Percentiles rank a stretch among this genome's conserved stretches.
phyloP scores from a whole-genome alignment of 2,329 filamentous ascomycete genomes.

The Ophiostoma ips region DNA sequence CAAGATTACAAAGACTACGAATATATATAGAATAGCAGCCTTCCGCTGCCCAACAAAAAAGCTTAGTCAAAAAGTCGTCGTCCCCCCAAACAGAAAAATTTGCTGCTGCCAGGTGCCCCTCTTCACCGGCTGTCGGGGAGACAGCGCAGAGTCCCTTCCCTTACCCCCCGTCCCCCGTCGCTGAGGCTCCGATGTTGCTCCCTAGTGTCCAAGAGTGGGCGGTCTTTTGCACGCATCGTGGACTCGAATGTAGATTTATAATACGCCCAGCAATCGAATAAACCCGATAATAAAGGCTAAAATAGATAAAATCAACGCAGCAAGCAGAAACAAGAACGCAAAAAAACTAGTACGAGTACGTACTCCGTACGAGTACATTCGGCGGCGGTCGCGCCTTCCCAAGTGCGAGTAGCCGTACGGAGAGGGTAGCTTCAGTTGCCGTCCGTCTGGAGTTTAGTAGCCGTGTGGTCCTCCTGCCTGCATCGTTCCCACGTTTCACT shows the following conservation, averaged over 20 bases:
- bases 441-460: not conserved
- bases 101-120: not conserved
- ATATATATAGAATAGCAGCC: too few species aligned
- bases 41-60: too few species aligned
- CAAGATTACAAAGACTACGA: too few species aligned
- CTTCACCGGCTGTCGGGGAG: too few species aligned
- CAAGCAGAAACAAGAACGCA: not conserved
- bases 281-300: not conserved
- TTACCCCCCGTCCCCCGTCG: not conserved
- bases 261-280: too few species aligned
- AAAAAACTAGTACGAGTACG: too few species aligned
- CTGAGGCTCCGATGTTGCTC: constrained; percentile 8
- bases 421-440: not conserved
- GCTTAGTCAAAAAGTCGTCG: too few species aligned
- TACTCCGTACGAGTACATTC: too few species aligned
- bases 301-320: not conserved
- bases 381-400: not conserved
- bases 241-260: not conserved
- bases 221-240: not conserved
- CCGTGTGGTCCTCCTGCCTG: not conserved
- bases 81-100: too few species aligned
- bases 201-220: constrained; percentile 5
- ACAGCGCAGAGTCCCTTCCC: too few species aligned
- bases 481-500: not conserved
- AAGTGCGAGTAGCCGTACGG: not conserved